Evolutionary conservation across 345 rosid genomes (phyloP).

Genomic region (Syzygium jambos): DNA sequence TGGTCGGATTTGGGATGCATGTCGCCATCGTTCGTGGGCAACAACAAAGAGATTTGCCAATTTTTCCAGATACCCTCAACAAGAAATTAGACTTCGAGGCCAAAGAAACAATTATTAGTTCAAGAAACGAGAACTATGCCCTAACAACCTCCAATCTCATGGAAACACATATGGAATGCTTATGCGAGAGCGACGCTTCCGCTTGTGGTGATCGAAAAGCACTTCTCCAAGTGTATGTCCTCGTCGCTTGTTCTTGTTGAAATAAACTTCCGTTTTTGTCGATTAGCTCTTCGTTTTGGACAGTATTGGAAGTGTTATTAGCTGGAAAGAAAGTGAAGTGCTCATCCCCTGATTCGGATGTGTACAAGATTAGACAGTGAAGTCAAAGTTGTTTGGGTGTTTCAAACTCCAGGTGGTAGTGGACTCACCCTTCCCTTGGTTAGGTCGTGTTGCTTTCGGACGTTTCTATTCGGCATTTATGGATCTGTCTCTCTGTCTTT

Average conservation of each 20-base stretch:
- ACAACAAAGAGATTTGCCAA: neutral
- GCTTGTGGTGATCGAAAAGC: neutral
- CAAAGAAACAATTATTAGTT: neutral
- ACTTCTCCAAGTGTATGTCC: neutral
- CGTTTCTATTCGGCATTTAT: neutral
- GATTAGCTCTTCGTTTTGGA: neutral
- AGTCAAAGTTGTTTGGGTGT: neutral
- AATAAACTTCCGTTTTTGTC: neutral
- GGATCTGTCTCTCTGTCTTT: neutral
- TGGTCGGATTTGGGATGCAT: neutral
- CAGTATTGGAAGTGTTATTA: neutral
- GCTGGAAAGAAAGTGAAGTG: neutral
- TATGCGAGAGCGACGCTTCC: neutral
- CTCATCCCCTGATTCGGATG: neutral
- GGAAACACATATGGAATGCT: neutral
- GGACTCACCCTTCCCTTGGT: neutral
- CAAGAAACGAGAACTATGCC: neutral
- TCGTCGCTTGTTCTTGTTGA: neutral
- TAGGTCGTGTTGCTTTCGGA: neutral
- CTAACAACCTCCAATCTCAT: neutral
- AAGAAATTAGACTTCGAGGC: neutral
- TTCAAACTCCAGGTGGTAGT: neutral
- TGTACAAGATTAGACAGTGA: neutral
- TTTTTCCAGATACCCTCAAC: neutral
- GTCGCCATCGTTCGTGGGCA: neutral